Evolutionary conservation across 75 land plant species (phyloP).

Genomic region (Sequoia sempervirens): DNA sequence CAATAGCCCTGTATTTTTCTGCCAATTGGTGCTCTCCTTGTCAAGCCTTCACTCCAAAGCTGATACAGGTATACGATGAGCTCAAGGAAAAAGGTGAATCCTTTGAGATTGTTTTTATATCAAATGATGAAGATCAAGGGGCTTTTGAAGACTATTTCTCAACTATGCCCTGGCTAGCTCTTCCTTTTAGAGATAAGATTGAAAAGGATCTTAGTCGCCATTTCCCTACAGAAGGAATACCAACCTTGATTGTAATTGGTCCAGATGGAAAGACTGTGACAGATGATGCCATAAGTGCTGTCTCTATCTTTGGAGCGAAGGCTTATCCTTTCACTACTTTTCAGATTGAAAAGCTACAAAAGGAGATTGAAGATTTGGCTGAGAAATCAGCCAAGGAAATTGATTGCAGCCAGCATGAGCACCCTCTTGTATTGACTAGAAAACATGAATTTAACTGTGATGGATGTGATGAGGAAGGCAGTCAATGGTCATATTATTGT

Average conservation of each 20-base stretch:
- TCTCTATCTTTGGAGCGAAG: conserved; percentile 34
- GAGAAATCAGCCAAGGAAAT: conserved; percentile 36
- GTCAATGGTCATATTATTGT: conserved; percentile 39
- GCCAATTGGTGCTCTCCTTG: conserved; percentile 79
- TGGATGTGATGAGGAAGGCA: conserved; percentile 33
- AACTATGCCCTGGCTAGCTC: conserved; percentile 70
- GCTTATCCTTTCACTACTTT: conserved; percentile 64
- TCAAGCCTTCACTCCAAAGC: conserved; percentile 54
- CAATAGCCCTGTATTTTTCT: conserved; percentile 61
- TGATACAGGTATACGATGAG: conserved; percentile 46
- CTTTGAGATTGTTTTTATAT: conserved; percentile 61
- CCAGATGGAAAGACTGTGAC: conserved; percentile 59
- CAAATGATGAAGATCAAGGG: conserved; percentile 51
- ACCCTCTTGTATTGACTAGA: conserved; percentile 24
- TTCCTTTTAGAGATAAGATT: conserved; percentile 51
- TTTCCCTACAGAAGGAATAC: conserved; percentile 60
- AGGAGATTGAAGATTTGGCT: conserved; percentile 19
- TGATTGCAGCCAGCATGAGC: conserved; percentile 23
- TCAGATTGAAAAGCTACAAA: conserved; percentile 26
- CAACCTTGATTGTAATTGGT: conserved; percentile 41
- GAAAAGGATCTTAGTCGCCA: conserved; percentile 24
- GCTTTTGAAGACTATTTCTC: conserved; percentile 53
- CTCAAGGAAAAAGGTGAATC: conserved; percentile 42
- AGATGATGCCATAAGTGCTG: conserved; percentile 29
- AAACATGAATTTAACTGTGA: conserved; percentile 23